Evolutionary conservation across 768 basidiomycete genomes (phyloP).

Genomic region (Chalciporus sphaerocephalus): DNA sequence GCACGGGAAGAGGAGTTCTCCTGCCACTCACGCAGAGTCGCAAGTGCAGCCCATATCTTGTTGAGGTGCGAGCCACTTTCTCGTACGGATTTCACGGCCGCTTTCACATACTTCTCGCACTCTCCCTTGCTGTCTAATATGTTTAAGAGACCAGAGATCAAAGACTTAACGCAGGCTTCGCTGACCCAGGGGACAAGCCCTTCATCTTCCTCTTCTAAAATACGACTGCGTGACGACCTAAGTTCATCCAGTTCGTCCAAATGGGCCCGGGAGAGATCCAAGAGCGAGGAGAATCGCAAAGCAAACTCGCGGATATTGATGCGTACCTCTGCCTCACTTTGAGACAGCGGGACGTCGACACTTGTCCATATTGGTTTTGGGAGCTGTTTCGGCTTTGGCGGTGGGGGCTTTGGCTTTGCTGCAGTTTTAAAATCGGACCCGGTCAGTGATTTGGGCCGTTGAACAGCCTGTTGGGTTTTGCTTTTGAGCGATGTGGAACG

Average conservation of each 20-base stretch:
- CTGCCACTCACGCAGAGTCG: slow-evolving; percentile 40
- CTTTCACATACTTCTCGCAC: slow-evolving; percentile 31
- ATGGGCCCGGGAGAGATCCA: slow-evolving; percentile 48
- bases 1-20: slow-evolving; percentile 17
- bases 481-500: slow-evolving; percentile 11
- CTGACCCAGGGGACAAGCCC: slow-evolving; percentile 53
- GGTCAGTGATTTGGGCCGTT: slow-evolving; percentile 8
- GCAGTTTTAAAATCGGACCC: slow-evolving; percentile 15
- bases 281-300: slow-evolving; percentile 52
- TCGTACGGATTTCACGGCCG: slow-evolving; percentile 50
- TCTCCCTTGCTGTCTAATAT: slow-evolving; percentile 45
- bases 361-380: slow-evolving; percentile 51
- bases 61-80: slow-evolving; percentile 51
- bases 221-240: slow-evolving; percentile 31
- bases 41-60: slow-evolving; percentile 59
- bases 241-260: slow-evolving; percentile 64
- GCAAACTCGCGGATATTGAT: slow-evolving; percentile 74
- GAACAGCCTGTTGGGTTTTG: slow-evolving; percentile 4
- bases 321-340: slow-evolving; percentile 51
- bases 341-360: slow-evolving; percentile 41
- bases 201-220: slow-evolving; percentile 36
- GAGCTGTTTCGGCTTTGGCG: slow-evolving; percentile 36
- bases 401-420: slow-evolving; percentile 22
- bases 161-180: slow-evolving; percentile 58
- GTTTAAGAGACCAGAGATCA: slow-evolving; percentile 59